These are phyloP conservation scores for Antarctomyces pellizariae DNA, from an alignment of 495 filamentous ascomycete genomes.

Conservation along the genomic window DNA sequence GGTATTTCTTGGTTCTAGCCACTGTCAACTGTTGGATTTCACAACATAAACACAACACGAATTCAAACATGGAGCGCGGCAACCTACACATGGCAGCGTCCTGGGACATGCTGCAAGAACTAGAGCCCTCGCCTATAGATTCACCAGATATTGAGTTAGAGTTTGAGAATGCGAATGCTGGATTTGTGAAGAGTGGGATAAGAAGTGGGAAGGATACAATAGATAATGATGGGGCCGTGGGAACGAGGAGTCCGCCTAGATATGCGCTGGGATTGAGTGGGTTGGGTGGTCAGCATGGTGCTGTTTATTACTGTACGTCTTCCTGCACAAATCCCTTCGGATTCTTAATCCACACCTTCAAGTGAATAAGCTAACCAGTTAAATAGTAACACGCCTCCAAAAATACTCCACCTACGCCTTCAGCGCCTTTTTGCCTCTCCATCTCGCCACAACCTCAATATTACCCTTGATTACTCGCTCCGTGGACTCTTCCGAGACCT, in stretches of 20 bases:
- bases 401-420: constrained; percentile 77
- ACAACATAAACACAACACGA: constrained; percentile 1
- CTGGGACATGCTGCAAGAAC: constrained; percentile 38
- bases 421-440: constrained; percentile 49
- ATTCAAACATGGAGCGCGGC: constrained; percentile 16
- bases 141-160: constrained; percentile 27
- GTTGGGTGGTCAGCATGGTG: constrained; percentile 19
- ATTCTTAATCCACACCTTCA: background rate
- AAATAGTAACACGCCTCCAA: constrained; percentile 52
- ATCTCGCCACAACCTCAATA: constrained; percentile 59
- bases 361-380: constrained; percentile 1
- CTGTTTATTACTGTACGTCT: constrained; percentile 36
- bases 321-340: constrained; percentile 3
- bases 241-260: constrained; percentile 10
- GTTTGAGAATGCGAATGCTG: background rate
- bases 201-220: background rate
- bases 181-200: background rate
- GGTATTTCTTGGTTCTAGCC: no score
- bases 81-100: constrained; percentile 15
- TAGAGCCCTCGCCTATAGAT: constrained; percentile 68
- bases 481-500: constrained; percentile 31
- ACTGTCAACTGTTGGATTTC: no score
- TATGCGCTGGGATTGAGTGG: constrained; percentile 30
- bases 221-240: no score
- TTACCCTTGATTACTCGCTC: constrained; percentile 37